These are phyloP conservation scores for Eutrema salsugineum DNA, from an alignment of 441 rosid species.

Conservation along the genomic window DNA sequence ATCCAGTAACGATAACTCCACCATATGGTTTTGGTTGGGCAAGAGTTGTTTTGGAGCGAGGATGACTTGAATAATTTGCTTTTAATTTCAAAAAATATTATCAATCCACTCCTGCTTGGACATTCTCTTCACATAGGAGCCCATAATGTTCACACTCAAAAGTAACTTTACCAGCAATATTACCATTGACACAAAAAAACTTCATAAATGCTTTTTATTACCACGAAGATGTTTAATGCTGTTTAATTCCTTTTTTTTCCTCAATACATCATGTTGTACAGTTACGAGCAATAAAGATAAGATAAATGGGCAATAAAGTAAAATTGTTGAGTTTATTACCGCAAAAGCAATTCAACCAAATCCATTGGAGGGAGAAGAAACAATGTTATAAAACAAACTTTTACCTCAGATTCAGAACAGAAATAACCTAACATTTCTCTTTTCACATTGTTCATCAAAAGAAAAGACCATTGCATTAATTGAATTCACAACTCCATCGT, in stretches of 20 bases:
- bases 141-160: slow-evolving; percentile 26
- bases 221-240: too few species aligned
- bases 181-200: too few species aligned
- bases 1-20: too few species aligned
- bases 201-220: too few species aligned
- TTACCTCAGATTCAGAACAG: neutral
- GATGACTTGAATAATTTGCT: neutral
- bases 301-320: neutral
- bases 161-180: slow-evolving; percentile 21
- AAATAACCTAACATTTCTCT: neutral
- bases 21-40: neutral
- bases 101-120: slow-evolving; percentile 9
- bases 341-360: neutral
- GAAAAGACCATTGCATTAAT: neutral
- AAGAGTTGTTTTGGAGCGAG: neutral
- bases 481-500: slow-evolving; percentile 9
- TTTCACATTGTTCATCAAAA: slow-evolving; percentile 18
- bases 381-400: neutral
- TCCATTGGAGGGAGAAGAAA: neutral
- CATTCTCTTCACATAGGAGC: slow-evolving; percentile 2
- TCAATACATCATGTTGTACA: too few species aligned
- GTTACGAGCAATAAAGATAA: neutral
- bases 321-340: neutral
- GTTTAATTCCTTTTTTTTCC: too few species aligned
- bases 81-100: neutral